These are phyloP conservation scores for Pleurotus eryngii DNA, from an alignment of 768 basidiomycete genomes.

Conservation along the genomic window DNA sequence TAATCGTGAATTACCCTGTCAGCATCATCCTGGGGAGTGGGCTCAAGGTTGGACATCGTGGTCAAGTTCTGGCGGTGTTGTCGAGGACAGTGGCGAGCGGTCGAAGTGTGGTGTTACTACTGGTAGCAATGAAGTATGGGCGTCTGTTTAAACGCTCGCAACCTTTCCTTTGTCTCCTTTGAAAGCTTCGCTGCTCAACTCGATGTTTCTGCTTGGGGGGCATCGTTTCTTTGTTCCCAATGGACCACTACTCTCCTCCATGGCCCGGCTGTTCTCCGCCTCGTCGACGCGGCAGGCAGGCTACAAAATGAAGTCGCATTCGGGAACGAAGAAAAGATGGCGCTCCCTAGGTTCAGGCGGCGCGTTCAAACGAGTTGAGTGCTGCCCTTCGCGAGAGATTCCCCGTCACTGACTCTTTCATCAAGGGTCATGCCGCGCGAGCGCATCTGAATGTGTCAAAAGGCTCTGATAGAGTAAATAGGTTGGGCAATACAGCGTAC, in stretches of 20 bases:
- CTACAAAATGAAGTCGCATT: constrained; percentile 82
- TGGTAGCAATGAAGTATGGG: no score
- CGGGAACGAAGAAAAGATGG: constrained; percentile 82
- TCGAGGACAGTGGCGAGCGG: no score
- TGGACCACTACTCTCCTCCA: constrained; percentile 13
- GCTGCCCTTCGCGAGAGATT: constrained; percentile 18
- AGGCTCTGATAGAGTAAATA: constrained; percentile 61
- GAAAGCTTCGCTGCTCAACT: background rate
- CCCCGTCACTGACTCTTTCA: background rate
- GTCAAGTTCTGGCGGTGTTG: background rate
- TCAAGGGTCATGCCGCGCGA: constrained; percentile 67
- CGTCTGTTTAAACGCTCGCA: no score
- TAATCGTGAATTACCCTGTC: constrained; percentile 55
- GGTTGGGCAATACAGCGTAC: constrained; percentile 62
- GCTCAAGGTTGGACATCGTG: constrained; percentile 37
- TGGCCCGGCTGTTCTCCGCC: constrained; percentile 54
- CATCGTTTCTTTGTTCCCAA: constrained; percentile 1
- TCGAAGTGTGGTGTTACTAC: no score
- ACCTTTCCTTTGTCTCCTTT: no score
- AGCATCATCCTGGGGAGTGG: constrained; percentile 70
- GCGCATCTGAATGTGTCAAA: constrained; percentile 72
- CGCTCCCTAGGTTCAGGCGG: constrained; percentile 60
- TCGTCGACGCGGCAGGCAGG: constrained; percentile 49
- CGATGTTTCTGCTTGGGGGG: background rate
- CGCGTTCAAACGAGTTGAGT: constrained; percentile 69